Percentiles rank a stretch among this genome's conserved stretches.
Evolutionary conservation across 192 early-diverging fungal species (phyloP).

Genomic region (Entomortierella parvispora): DNA sequence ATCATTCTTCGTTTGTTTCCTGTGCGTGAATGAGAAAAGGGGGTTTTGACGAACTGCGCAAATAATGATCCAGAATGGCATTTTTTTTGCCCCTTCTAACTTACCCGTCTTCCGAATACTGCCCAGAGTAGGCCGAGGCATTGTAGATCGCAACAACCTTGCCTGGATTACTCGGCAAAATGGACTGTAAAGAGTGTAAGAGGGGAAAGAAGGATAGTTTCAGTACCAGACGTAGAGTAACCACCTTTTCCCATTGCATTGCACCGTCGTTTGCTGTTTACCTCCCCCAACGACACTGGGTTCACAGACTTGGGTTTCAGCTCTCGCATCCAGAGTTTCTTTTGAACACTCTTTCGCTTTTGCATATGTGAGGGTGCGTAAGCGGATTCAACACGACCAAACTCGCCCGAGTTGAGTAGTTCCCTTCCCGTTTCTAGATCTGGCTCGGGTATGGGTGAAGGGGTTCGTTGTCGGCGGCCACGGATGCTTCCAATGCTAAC

Average conservation of each 20-base stretch:
- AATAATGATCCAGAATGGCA: no score
- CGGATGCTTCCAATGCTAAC: slow-evolving; percentile 7
- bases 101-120: slow-evolving; percentile 64
- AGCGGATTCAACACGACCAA: slow-evolving; percentile 43
- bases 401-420: slow-evolving; percentile 42
- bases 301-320: slow-evolving; percentile 29
- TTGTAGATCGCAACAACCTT: slow-evolving; percentile 47
- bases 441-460: slow-evolving; percentile 41
- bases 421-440: slow-evolving; percentile 30
- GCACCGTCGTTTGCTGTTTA: slow-evolving; percentile 4
- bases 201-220: background rate
- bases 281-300: slow-evolving; percentile 21
- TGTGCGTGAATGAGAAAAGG: background rate
- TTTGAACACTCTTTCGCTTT: slow-evolving; percentile 19
- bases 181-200: slow-evolving; percentile 14
- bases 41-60: slow-evolving; percentile 17
- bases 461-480: slow-evolving; percentile 3
- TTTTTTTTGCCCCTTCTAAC: background rate
- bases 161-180: slow-evolving; percentile 50
- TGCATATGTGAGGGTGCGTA: slow-evolving; percentile 1
- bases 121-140: slow-evolving; percentile 59
- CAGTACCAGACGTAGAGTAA: background rate
- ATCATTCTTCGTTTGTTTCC: background rate
- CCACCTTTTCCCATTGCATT: background rate
- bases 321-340: slow-evolving; percentile 45